Base-by-base conservation (phyloP, 345 rosid species). In the Gynandropsis gynandra region DNA sequence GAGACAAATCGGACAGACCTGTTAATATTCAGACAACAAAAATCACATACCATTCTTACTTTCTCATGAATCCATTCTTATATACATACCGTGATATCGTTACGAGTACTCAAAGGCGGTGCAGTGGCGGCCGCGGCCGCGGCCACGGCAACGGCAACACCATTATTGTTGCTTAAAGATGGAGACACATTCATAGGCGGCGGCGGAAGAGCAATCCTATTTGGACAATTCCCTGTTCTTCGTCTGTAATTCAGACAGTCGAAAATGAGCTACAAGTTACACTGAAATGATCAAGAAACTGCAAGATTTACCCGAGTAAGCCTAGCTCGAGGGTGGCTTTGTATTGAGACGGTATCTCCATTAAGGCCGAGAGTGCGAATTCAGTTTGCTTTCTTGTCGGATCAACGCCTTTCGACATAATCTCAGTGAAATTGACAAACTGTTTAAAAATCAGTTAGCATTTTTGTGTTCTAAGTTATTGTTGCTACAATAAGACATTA, bases 281-380 rank as follows among this genome's bases (percentile, higher is more conserved):
- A 39, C 7, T 10, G 8, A 43, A n/a, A 43, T 6, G 24, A 42
- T 48, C 32, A 15, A 1, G 11, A 40, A 15, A 39, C 37, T 33
- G 33, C 16, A 51, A 10, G 49, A 39, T 4, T 41, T 64, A 83
- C 97, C 95, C 92, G 58, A 88, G 63, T 53, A 88, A 45, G 56
- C 86, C 80, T 20, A 74, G 83, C 59, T 85, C 97, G 0, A 89
- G 16, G 14, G 90, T 89, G 61, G 95, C 97, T 61, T 79, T 81
- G 34, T 89, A 83, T 54, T 89, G 95, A 67, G 83, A 70, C 1
- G 95, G 95, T 62, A 89, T 86, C 72, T 89, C 95, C 97, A 89
- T 89, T 72, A 89, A 73, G 7, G 95, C 81, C 7, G 90, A 72
- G 16, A 89, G 88, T 36, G 95, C 83, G 64, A 88, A 85, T 47